Percentiles rank a stretch among this genome's conserved stretches.
phyloP scores from a whole-genome alignment of 2,329 filamentous ascomycete species.

The Sclerotinia glacialis region DNA sequence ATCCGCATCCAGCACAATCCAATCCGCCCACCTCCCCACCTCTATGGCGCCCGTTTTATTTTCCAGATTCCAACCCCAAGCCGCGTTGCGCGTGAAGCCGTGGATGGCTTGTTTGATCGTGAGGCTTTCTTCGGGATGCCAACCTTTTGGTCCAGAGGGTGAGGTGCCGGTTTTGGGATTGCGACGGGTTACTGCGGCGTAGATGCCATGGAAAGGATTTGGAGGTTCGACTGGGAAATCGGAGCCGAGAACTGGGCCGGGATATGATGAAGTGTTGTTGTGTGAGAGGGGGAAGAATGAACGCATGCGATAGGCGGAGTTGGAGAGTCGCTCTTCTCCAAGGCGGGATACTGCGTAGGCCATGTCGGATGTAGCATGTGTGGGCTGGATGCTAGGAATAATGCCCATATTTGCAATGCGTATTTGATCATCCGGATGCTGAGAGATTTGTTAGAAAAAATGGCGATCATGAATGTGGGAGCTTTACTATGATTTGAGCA shows the following conservation, averaged over 20 bases:
- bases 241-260: slow-evolving; percentile 57
- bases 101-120: slow-evolving; percentile 57
- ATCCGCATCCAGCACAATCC: slow-evolving; percentile 64
- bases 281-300: slow-evolving; percentile 50
- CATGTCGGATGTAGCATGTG: slow-evolving; percentile 71
- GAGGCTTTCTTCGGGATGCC: slow-evolving; percentile 59
- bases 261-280: slow-evolving; percentile 22
- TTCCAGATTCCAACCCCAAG: slow-evolving; percentile 58
- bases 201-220: slow-evolving; percentile 65
- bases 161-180: slow-evolving; percentile 56
- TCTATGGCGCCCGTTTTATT: slow-evolving; percentile 57
- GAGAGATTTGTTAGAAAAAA: neutral
- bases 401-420: slow-evolving; percentile 59
- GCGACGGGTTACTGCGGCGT: slow-evolving; percentile 62
- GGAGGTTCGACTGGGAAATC: slow-evolving; percentile 72
- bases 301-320: slow-evolving; percentile 65
- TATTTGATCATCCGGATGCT: slow-evolving; percentile 59
- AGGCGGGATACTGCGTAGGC: slow-evolving; percentile 61
- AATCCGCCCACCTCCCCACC: slow-evolving; percentile 63
- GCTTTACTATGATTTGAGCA: slow-evolving; percentile 58
- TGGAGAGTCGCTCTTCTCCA: slow-evolving; percentile 51
- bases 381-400: slow-evolving; percentile 65
- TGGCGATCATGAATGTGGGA: neutral
- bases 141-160: slow-evolving; percentile 49
- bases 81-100: slow-evolving; percentile 60